Conservation (phyloP, 1,284 basidiomycete species). For the Puccinia horiana region DNA sequence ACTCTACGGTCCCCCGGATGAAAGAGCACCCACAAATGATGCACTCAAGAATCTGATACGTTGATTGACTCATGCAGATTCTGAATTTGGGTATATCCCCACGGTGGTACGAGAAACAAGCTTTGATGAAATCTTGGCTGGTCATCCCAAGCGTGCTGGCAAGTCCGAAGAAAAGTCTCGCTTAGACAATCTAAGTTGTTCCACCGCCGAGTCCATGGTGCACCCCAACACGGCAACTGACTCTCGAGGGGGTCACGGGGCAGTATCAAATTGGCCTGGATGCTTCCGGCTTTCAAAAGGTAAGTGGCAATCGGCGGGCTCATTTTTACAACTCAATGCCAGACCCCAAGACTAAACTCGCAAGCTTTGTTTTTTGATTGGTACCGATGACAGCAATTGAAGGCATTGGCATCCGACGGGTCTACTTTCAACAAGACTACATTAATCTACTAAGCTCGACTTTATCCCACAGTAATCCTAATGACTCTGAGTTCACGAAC, state of each 20-base stretch:
- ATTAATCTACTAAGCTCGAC: not conserved
- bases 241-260: not conserved
- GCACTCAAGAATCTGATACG: constrained; percentile 3
- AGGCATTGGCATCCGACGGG: not conserved
- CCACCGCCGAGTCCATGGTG: not conserved
- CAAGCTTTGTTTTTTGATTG: not conserved
- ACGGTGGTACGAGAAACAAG: constrained; percentile 44
- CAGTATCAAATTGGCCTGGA: constrained; percentile 9
- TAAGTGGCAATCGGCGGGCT: not conserved
- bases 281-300: not conserved
- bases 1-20: constrained; percentile 11
- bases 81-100: constrained; percentile 47
- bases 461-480: not conserved
- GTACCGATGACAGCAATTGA: not conserved
- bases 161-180: not conserved
- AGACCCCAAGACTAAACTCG: too few relatives aligned
- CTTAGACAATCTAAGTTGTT: not conserved
- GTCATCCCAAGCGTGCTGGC: constrained; percentile 8
- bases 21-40: constrained; percentile 7
- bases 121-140: constrained; percentile 46
- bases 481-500: not conserved
- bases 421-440: not conserved
- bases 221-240: constrained; percentile 36
- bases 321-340: not conserved
- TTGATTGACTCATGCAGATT: constrained; percentile 17